Evolutionary conservation across 768 basidiomycete genomes (phyloP).

Genomic region (Strobilomyces confusus): DNA sequence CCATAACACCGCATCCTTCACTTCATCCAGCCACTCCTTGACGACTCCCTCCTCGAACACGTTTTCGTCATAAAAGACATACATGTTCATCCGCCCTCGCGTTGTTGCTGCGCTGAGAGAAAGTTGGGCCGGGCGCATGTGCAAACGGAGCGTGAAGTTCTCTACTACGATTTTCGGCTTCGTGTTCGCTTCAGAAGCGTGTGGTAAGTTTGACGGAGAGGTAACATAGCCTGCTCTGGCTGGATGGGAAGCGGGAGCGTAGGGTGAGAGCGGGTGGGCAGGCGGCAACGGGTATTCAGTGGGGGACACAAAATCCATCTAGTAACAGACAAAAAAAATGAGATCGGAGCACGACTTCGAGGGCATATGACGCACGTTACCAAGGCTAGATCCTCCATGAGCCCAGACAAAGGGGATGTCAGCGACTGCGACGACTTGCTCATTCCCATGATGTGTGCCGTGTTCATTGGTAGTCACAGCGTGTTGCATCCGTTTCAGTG

Average conservation of each 20-base stretch:
- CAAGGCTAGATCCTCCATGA: conserved; percentile 22
- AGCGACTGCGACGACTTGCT: background rate
- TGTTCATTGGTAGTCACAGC: background rate
- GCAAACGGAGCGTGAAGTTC: conserved; percentile 25
- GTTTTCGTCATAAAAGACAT: background rate
- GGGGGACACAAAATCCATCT: conserved; percentile 36
- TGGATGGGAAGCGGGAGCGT: conserved; percentile 14
- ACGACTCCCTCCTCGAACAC: background rate
- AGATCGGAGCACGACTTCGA: background rate
- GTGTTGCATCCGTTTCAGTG: conserved; percentile 25
- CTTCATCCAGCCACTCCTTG: background rate
- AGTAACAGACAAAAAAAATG: background rate
- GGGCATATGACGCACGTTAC: conserved; percentile 23
- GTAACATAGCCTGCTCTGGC: conserved; percentile 6
- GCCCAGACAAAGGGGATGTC: conserved; percentile 13
- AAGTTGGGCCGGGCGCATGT: conserved; percentile 34
- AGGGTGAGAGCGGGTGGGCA: conserved; percentile 22
- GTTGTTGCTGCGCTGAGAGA: background rate
- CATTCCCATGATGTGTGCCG: background rate
- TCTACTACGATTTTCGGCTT: conserved; percentile 6
- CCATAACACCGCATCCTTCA: background rate
- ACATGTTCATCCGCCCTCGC: background rate
- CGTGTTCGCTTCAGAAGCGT: background rate
- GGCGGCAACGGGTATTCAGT: conserved; percentile 33
- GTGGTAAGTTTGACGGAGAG: background rate